Percentiles rank a stretch among this genome's conserved stretches.
Evolutionary conservation across 2,329 filamentous ascomycete species (phyloP).

Genomic region (Trichothecium sympodiale): DNA sequence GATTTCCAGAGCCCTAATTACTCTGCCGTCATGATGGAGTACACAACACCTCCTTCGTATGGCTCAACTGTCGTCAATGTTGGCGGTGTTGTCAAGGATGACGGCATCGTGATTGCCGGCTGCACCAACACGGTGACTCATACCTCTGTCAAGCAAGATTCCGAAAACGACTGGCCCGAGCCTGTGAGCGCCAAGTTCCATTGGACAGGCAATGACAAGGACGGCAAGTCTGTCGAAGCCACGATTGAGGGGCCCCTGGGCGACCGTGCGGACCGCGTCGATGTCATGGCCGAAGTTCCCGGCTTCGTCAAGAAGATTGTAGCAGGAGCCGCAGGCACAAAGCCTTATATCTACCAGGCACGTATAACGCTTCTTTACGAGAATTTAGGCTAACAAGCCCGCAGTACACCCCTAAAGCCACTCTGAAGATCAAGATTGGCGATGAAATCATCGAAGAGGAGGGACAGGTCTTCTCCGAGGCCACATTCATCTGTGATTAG

Average conservation of each 20-base stretch:
- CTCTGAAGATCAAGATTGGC: conserved; percentile 75
- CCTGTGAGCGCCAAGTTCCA: conserved; percentile 63
- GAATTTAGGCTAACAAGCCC: conserved; percentile 9
- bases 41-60: conserved; percentile 86
- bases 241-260: conserved; percentile 59
- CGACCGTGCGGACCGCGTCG: conserved; percentile 61
- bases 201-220: conserved; percentile 70
- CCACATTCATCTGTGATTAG: conserved; percentile 80
- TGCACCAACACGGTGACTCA: conserved; percentile 56
- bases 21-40: conserved; percentile 92
- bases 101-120: conserved; percentile 66
- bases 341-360: conserved; percentile 97
- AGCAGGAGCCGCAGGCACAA: conserved; percentile 76
- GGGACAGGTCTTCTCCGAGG: conserved; percentile 74
- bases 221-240: conserved; percentile 62
- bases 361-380: conserved; percentile 13
- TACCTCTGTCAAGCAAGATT: conserved; percentile 57
- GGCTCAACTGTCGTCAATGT: conserved; percentile 75
- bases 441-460: conserved; percentile 69
- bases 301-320: conserved; percentile 93
- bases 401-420: conserved; percentile 61
- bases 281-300: conserved; percentile 94
- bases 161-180: conserved; percentile 79
- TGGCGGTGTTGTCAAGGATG: conserved; percentile 71
- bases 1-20: conserved; percentile 81